phyloP scores from a whole-genome alignment of 176 grass and related monocot species.

The Juncus effusus region DNA sequence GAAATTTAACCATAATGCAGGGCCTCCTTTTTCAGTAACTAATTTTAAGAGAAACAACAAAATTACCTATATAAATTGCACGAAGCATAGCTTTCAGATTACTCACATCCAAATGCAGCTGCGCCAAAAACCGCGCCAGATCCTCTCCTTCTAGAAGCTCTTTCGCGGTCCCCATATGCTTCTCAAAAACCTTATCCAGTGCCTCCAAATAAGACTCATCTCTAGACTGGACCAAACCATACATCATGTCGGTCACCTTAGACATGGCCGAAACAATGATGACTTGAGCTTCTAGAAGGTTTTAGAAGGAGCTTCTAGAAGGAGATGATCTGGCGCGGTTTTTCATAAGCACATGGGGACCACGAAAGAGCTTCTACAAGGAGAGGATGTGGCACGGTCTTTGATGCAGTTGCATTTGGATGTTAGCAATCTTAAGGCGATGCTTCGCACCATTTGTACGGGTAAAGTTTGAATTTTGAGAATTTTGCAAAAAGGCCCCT shows the following conservation, averaged over 20 bases:
- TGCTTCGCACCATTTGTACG: conserved; percentile 95
- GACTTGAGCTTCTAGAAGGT: conserved; percentile 66
- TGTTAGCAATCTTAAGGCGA: conserved; percentile 79
- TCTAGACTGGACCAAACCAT: conserved; percentile 74
- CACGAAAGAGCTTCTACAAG: conserved; percentile 74
- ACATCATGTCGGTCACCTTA: conserved; percentile 97
- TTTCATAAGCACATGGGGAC: conserved; percentile 83
- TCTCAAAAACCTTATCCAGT: conserved; percentile 75
- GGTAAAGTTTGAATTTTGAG: conserved; percentile 41
- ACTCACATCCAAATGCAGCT: conserved; percentile 69
- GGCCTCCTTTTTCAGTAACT: neutral
- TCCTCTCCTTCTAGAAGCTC: conserved; percentile 92
- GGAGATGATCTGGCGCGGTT: too few species aligned
- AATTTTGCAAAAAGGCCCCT: too few species aligned
- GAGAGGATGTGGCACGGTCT: too few species aligned
- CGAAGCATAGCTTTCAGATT: conserved; percentile 91
- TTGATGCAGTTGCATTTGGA: conserved; percentile 72
- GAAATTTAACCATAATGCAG: conserved; percentile 10
- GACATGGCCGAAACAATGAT: conserved; percentile 97
- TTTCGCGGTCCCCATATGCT: conserved; percentile 79
- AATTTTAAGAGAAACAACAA: neutral
- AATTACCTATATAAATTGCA: conserved; percentile 64
- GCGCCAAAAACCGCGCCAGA: conserved; percentile 77
- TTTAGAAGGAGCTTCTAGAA: conserved; percentile 61
- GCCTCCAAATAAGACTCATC: conserved; percentile 70